A percentile compares a stretch with the other conserved stretches of the same genome.
These are phyloP conservation scores for Coprinopsis marcescibilis DNA, from an alignment of 768 basidiomycete genomes.

Conservation along the genomic window DNA sequence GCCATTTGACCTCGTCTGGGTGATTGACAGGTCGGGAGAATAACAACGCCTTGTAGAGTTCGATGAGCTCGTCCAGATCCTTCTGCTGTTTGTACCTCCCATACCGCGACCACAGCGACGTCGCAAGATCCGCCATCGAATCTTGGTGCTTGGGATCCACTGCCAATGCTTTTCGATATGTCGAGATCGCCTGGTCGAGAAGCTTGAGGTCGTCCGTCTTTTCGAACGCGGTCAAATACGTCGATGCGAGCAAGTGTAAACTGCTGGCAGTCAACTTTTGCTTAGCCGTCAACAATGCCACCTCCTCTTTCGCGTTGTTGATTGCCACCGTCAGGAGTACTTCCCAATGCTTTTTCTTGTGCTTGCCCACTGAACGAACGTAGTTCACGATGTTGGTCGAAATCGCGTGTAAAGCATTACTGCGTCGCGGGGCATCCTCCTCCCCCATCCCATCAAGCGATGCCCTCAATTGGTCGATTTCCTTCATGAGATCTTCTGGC, in stretches of 20 bases:
- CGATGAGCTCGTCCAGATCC: slow-evolving; percentile 9
- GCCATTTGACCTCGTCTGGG: slow-evolving; percentile 5
- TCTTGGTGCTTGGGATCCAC: slow-evolving; percentile 1
- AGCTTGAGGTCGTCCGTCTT: neutral
- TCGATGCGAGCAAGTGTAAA: slow-evolving; percentile 9
- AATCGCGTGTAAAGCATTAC: slow-evolving; percentile 5
- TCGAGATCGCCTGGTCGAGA: slow-evolving; percentile 5
- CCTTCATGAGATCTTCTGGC: slow-evolving; percentile 3
- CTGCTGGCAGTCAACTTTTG: neutral
- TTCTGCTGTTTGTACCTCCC: slow-evolving; percentile 3
- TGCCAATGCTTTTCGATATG: slow-evolving; percentile 3
- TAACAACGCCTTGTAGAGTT: slow-evolving; percentile 6
- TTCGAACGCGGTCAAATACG: slow-evolving; percentile 6
- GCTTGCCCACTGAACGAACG: slow-evolving; percentile 1
- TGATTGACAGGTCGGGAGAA: slow-evolving; percentile 6
- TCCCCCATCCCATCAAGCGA: slow-evolving; percentile 5
- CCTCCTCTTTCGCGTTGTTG: slow-evolving; percentile 10
- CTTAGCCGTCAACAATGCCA: neutral
- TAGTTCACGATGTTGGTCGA: slow-evolving; percentile 8
- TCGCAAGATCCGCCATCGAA: slow-evolving; percentile 8
- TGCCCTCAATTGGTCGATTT: slow-evolving; percentile 7
- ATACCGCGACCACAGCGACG: slow-evolving; percentile 6
- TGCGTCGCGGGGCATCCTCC: neutral
- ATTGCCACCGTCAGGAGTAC: slow-evolving; percentile 5
- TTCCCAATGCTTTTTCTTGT: slow-evolving; percentile 1